A percentile compares a stretch with the other conserved stretches of the same genome.
These are phyloP conservation scores for Neocallimastix lanati DNA, from an alignment of 192 early-diverging fungal species.

Conservation along the genomic window DNA sequence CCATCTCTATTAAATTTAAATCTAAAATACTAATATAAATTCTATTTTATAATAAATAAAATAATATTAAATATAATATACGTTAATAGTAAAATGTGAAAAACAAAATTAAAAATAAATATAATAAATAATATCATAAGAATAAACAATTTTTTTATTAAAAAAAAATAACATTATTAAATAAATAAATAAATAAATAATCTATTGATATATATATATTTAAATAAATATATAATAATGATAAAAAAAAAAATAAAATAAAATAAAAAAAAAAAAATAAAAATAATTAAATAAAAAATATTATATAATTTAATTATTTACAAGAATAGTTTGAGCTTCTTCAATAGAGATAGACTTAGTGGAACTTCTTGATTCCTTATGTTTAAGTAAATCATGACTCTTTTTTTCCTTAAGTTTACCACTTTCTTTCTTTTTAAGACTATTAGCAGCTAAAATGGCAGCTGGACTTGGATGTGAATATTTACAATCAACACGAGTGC, in stretches of 20 bases:
- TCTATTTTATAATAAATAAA: no score
- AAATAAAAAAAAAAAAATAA: not conserved
- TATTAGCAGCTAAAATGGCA: constrained; percentile 1
- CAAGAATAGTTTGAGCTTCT: not conserved
- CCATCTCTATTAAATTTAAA: no score
- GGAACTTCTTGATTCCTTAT: not conserved
- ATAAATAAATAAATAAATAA: no score
- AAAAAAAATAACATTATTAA: no score
- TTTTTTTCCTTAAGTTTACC: not conserved
- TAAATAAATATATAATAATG: no score
- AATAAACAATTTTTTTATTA: no score
- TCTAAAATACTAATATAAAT: no score
- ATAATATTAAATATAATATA: no score
- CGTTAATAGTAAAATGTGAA: no score
- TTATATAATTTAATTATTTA: not conserved
- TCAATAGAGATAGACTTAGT: not conserved
- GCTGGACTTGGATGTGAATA: constrained; percentile 20
- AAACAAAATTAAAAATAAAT: no score
- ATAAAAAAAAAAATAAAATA: not conserved
- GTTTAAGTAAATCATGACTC: not conserved
- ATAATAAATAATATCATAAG: no score
- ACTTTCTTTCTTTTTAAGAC: not conserved
- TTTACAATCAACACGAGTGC: constrained; percentile 11
- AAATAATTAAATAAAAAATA: not conserved
- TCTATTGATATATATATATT: no score